Base-by-base conservation (phyloP, 1,284 basidiomycete species). In the Somion occarium region DNA sequence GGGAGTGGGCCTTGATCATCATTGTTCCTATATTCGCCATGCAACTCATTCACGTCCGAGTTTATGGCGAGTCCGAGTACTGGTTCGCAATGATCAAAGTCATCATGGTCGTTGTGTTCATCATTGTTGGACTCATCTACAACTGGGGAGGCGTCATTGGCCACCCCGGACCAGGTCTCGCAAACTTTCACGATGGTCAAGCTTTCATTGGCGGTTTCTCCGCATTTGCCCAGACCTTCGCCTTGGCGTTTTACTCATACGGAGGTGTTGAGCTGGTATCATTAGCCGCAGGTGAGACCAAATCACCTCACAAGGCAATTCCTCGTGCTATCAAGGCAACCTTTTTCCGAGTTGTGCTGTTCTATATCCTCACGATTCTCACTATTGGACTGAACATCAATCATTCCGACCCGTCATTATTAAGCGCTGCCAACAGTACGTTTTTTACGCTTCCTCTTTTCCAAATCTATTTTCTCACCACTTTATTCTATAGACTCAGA, bases 181-280 rank as follows among this genome's bases (percentile, higher is more conserved):
- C 75, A 0, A 82, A 81, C 61, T 81, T 81, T 54, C 73, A 72
- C 15, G 56, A 74, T 44, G 71, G 68, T 23, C 71, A 78, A 61
- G 75, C 78, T 0, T 80, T 82, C 58, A 66, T 77, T 9, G 78
- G 78, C 12, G 78, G 78, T 38, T 80, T 80, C 54, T 58, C 74
- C 37, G 69, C 73, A 23, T 76, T 79, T 58, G 74, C 76, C 1
- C 76, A 78, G 57, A 79, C 72, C 2, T 80, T 79, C 46, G 75
- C 79, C 15, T 80, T 69, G 49, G 80, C 78, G 3, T 82, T 81
- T 56, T 88, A 82, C 67, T 85, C 83, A n/a, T 88, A 80, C 66
- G 80, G 82, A 43, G 85, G 86, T n/a, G 83, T 86, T 25, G 86
- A 88, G 57, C 79, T 89, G 3, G 82, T 88, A 20, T 80, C 82